Evolutionary conservation across 768 basidiomycete species (phyloP).

Genomic region (Lactifluus hygrophoroides): DNA sequence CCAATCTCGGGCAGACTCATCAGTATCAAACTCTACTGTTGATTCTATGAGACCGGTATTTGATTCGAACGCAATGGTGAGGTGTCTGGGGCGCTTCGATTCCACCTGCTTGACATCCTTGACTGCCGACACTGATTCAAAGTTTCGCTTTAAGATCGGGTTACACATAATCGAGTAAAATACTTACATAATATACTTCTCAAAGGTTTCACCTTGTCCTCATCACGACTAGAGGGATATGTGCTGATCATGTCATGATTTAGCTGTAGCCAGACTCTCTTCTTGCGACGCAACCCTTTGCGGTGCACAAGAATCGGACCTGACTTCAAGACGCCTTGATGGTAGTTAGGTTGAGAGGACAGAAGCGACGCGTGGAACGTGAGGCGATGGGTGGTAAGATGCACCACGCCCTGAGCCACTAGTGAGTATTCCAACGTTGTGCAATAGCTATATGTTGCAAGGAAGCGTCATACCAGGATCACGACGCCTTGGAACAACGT

Average conservation of each 20-base stretch:
- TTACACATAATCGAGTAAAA: not conserved
- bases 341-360: constrained; percentile 31
- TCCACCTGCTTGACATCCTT: constrained; percentile 36
- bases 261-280: constrained; percentile 55
- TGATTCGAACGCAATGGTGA: constrained; percentile 32
- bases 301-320: constrained; percentile 44
- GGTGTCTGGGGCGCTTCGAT: constrained; percentile 34
- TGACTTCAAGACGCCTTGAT: constrained; percentile 36
- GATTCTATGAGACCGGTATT: constrained; percentile 23
- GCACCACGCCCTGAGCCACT: constrained; percentile 40
- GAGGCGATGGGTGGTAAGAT: constrained; percentile 57
- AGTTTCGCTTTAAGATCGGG: not conserved
- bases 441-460: constrained; percentile 6
- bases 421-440: constrained; percentile 2
- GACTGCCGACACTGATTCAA: constrained; percentile 41
- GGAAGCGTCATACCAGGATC: constrained; percentile 32
- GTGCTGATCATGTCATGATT: constrained; percentile 50
- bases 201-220: constrained; percentile 45
- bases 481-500: constrained; percentile 40
- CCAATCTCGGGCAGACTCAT: constrained; percentile 45
- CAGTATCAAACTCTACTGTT: constrained; percentile 47
- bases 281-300: constrained; percentile 37
- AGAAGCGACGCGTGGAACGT: constrained; percentile 58
- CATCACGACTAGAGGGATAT: constrained; percentile 46
- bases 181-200: constrained; percentile 42